These are phyloP conservation scores for Fusarium penzigii DNA, from an alignment of 2,329 filamentous ascomycete species.

Conservation along the genomic window DNA sequence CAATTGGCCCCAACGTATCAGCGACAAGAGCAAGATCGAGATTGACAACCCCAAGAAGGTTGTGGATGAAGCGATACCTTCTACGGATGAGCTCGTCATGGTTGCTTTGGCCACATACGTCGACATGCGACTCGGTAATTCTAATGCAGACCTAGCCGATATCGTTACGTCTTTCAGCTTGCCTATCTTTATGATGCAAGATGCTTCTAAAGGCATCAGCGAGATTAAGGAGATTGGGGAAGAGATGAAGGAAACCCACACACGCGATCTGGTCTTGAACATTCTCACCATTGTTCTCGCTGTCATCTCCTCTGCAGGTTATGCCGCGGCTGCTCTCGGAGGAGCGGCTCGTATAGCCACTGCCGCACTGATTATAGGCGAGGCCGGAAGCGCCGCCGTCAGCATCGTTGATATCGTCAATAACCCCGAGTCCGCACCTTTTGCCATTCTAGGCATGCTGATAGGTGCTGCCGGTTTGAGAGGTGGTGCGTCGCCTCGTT, in stretches of 20 bases:
- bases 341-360: neutral
- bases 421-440: constrained; percentile 26
- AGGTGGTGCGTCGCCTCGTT: neutral
- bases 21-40: constrained; percentile 9
- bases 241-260: constrained; percentile 20
- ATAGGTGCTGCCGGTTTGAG: constrained; percentile 2
- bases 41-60: constrained; percentile 7
- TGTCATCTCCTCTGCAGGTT: no score
- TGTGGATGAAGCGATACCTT: constrained; percentile 5
- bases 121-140: neutral
- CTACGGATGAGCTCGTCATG: neutral
- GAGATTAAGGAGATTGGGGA: constrained; percentile 27
- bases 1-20: neutral
- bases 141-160: neutral
- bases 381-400: constrained; percentile 23
- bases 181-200: constrained; percentile 9
- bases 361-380: constrained; percentile 16
- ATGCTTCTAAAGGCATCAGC: constrained; percentile 27
- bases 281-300: constrained; percentile 33
- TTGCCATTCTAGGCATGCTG: constrained; percentile 27
- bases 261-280: constrained; percentile 23
- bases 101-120: neutral
- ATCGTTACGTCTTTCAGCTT: constrained; percentile 9
- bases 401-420: constrained; percentile 25
- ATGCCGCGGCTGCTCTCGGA: no score